These are phyloP conservation scores for Penicillium sclerotigenum DNA, from an alignment of 2,329 filamentous ascomycete genomes.

Conservation along the genomic window DNA sequence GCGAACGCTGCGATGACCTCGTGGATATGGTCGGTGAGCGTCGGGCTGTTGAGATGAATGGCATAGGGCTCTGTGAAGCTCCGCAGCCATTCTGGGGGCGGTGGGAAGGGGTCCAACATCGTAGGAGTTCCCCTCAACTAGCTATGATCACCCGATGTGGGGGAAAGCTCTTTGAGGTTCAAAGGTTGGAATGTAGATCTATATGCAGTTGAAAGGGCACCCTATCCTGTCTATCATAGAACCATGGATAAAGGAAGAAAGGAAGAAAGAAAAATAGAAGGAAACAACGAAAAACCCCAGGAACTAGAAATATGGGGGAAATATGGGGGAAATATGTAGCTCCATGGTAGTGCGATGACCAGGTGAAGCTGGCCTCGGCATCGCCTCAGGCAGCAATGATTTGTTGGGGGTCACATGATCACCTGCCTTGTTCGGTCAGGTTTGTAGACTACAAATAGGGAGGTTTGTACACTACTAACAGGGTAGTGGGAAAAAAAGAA, in stretches of 20 bases:
- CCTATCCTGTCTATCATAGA: constrained; percentile 12
- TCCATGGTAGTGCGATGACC: constrained; percentile 4
- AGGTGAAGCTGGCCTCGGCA: constrained; percentile 15
- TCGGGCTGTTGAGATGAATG: constrained; percentile 51
- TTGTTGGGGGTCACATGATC: constrained; percentile 23
- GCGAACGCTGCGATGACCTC: constrained; percentile 56
- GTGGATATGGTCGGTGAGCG: constrained; percentile 60
- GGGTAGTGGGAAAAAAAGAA: not conserved
- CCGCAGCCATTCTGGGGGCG: constrained; percentile 53
- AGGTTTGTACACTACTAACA: too few relatives aligned
- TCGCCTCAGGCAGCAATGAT: constrained; percentile 19
- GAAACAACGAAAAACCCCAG: constrained; percentile 1
- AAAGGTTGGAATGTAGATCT: constrained; percentile 4
- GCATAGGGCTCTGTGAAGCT: constrained; percentile 50
- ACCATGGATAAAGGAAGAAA: too few relatives aligned
- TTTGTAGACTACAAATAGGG: too few relatives aligned
- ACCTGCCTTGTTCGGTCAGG: not conserved
- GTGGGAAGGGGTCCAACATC: constrained; percentile 47
- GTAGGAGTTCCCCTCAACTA: constrained; percentile 14
- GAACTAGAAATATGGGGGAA: not conserved
- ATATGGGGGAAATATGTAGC: constrained; percentile 1
- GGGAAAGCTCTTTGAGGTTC: constrained; percentile 12
- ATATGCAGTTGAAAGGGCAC: constrained; percentile 6
- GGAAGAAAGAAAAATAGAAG: constrained; percentile 9
- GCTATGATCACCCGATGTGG: constrained; percentile 19